Evolutionary conservation across 2,329 filamentous ascomycete species (phyloP), one percentile per base, ranked within the genome.

Genomic region (Lojkania enalia): DNA sequence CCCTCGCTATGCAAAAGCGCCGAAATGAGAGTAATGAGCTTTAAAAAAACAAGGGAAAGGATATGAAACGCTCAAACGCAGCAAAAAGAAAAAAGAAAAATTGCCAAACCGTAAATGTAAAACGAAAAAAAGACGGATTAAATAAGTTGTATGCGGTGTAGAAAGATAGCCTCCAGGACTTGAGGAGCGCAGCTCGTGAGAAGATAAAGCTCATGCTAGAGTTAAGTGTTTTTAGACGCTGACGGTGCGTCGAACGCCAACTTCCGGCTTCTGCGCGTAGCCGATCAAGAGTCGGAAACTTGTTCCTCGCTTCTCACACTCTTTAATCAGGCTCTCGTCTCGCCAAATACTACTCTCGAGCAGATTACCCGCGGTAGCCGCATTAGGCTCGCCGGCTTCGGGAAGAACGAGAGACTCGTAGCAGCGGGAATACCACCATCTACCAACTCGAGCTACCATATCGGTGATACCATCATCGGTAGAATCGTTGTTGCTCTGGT

Each of bases 401-500:
- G 66, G 63, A 3, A 76, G 57, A 6, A 84, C 76, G 3, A 80
- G 77, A 44, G 80, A 82, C 71, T 96, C 92, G 67, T 96, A 97
- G 74, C 92, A 96, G 40, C 87, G 83, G 7, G 84, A 88, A 71
- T 96, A 97, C 94, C 94, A 99, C 90, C 92, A 97, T 32, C 94
- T 81, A 2, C 90, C 92, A 9, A 97, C 92, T 51, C 85, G 86
- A 13, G 90, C 87, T 16, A 97, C 90, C 78, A 95, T 95, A 63
- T 89, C 91, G 12, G 90, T 89, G 63, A 97, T 96, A 54, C 84
- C 86, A 62, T 90, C 88, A 55, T 96, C 90, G 16, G 87, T 71
- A 16, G 64, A 66, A n/a, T 67, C 66, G 18, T 64, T 67, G 29
- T 54, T 58, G 5, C 57, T 54, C 50, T 60, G 58, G 16, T 50